These are phyloP conservation scores for Hordeum pubiflorum DNA, from an alignment of 202 grass and related monocot species.

Conservation along the genomic window DNA sequence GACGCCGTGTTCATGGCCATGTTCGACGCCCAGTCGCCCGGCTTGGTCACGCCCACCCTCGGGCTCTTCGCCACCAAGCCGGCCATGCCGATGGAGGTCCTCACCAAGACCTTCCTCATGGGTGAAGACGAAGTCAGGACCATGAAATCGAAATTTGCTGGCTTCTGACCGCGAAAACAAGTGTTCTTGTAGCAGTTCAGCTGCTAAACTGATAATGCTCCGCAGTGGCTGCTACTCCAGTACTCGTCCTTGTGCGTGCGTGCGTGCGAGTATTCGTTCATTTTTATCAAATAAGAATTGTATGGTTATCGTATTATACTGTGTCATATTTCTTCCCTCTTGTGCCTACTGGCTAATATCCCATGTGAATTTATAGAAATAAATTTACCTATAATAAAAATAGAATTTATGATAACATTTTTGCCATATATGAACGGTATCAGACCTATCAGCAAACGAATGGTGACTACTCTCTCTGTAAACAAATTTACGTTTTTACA, in stretches of 20 bases:
- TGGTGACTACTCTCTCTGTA: too few relatives aligned
- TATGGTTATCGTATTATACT: neutral
- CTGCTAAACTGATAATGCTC: neutral
- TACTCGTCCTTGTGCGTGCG: neutral
- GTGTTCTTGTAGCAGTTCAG: neutral
- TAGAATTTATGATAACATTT: too few relatives aligned
- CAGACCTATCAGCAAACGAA: too few relatives aligned
- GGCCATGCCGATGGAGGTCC: constrained; percentile 7
- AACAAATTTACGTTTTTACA: too few relatives aligned
- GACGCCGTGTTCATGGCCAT: neutral
- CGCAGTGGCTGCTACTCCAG: neutral
- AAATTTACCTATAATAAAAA: too few relatives aligned
- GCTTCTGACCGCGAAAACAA: neutral
- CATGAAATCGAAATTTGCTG: neutral
- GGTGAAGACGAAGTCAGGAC: neutral
- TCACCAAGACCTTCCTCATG: neutral
- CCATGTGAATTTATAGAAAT: too few relatives aligned
- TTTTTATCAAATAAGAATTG: neutral
- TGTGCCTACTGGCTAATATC: too few relatives aligned
- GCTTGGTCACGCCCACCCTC: neutral
- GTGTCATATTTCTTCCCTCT: neutral
- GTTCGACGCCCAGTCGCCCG: neutral
- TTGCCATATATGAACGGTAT: too few relatives aligned
- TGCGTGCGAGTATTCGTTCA: neutral
- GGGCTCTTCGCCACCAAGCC: neutral